These are phyloP conservation scores for Phytophthora melonis DNA, from an alignment of 352 stramenopile genomes.

Conservation along the genomic window DNA sequence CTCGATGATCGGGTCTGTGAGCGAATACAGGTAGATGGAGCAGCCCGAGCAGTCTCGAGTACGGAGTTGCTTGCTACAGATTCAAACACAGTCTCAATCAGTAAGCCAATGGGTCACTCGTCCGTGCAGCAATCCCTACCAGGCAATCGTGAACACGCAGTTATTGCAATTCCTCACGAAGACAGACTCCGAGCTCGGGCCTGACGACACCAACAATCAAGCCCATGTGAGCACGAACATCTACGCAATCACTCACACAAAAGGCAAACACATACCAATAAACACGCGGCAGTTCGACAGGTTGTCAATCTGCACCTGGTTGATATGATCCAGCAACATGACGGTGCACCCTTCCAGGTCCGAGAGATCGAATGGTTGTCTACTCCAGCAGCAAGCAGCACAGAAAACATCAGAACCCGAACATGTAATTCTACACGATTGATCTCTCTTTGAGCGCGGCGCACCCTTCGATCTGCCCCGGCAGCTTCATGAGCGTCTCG, in stretches of 20 bases:
- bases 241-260: neutral
- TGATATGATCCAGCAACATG: slow-evolving; percentile 86
- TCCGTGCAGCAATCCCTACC: slow-evolving; percentile 43
- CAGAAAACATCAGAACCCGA: neutral
- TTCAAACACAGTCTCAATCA: neutral
- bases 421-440: neutral
- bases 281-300: slow-evolving; percentile 89
- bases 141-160: slow-evolving; percentile 91
- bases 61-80: slow-evolving; percentile 87
- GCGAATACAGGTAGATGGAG: slow-evolving; percentile 89
- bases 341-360: slow-evolving; percentile 87
- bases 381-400: slow-evolving; percentile 17
- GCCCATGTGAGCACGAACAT: neutral
- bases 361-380: slow-evolving; percentile 90
- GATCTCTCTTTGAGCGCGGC: neutral
- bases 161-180: slow-evolving; percentile 93
- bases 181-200: slow-evolving; percentile 86
- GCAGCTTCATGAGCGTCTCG: slow-evolving; percentile 83
- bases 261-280: slow-evolving; percentile 51
- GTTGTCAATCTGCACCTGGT: slow-evolving; percentile 94
- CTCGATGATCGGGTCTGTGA: slow-evolving; percentile 94
- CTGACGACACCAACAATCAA: slow-evolving; percentile 19
- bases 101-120: neutral
- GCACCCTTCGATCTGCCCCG: slow-evolving; percentile 80
- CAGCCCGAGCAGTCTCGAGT: slow-evolving; percentile 87